These are phyloP conservation scores for Protomyces lactucae-debilis DNA, from an alignment of 1,139 yeast genomes.

Conservation along the genomic window DNA sequence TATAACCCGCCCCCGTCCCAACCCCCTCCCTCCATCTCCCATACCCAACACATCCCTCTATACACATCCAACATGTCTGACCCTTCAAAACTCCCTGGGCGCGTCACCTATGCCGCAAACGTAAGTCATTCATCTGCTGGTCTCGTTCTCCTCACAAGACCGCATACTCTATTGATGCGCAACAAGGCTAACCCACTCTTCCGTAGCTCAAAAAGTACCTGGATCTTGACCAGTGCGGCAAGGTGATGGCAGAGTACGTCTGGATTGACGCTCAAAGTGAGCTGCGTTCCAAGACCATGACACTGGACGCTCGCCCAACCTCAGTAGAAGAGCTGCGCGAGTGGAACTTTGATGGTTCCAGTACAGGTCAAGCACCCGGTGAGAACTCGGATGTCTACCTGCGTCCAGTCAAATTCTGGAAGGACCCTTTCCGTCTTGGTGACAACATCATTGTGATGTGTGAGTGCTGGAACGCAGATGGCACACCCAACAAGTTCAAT, in stretches of 20 bases:
- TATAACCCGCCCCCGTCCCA: background rate
- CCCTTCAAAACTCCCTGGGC: background rate
- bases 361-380: constrained; percentile 98
- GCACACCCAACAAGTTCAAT: constrained; percentile 97
- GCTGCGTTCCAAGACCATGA: constrained; percentile 89
- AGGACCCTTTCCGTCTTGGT: constrained; percentile 97
- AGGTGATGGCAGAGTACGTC: constrained; percentile 88
- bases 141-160: background rate
- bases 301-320: constrained; percentile 63
- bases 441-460: constrained; percentile 91
- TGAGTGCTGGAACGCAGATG: constrained; percentile 98
- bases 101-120: constrained; percentile 2
- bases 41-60: background rate
- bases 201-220: constrained; percentile 52
- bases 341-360: constrained; percentile 99
- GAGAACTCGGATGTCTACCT: constrained; percentile 91
- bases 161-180: background rate
- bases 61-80: background rate
- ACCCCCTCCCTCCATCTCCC: background rate
- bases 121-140: background rate
- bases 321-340: constrained; percentile 87
- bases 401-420: constrained; percentile 89
- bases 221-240: constrained; percentile 79
- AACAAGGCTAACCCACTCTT: background rate
- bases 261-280: constrained; percentile 96